phyloP scores from a whole-genome alignment of 192 early-diverging fungal species.

The Linnemannia zychae region DNA sequence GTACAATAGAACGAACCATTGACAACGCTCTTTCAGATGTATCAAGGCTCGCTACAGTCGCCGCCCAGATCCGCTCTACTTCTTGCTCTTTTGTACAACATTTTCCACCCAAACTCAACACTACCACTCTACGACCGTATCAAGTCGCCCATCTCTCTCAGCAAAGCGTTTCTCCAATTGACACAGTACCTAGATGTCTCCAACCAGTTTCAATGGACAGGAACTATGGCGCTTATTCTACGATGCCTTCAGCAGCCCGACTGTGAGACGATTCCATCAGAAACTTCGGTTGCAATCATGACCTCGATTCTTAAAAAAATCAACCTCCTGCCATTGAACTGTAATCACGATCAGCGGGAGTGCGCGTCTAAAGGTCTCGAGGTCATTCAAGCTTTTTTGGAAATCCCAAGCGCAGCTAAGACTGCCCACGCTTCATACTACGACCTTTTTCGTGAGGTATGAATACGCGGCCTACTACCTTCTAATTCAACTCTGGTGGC shows the following conservation, averaged over 20 bases:
- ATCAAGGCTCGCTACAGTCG: conserved; percentile 39
- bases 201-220: conserved; percentile 63
- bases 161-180: conserved; percentile 44
- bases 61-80: conserved; percentile 35
- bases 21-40: conserved; percentile 28
- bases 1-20: conserved; percentile 40
- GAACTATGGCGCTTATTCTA: conserved; percentile 60
- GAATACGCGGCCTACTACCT: neutral
- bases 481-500: neutral
- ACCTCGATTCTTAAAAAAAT: conserved; percentile 65
- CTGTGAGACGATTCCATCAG: conserved; percentile 58
- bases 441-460: conserved; percentile 68
- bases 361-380: conserved; percentile 66
- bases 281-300: conserved; percentile 62
- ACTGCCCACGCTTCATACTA: conserved; percentile 65
- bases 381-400: conserved; percentile 62
- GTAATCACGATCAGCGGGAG: conserved; percentile 56
- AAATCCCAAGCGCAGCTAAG: conserved; percentile 59
- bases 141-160: conserved; percentile 47
- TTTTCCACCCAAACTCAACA: conserved; percentile 49
- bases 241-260: conserved; percentile 59
- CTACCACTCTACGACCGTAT: conserved; percentile 45
- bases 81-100: conserved; percentile 47
- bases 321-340: conserved; percentile 59
- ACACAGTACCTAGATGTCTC: conserved; percentile 53